These are phyloP conservation scores for Singerocomus inundabilis DNA, from an alignment of 1,284 basidiomycete genomes.

Conservation along the genomic window DNA sequence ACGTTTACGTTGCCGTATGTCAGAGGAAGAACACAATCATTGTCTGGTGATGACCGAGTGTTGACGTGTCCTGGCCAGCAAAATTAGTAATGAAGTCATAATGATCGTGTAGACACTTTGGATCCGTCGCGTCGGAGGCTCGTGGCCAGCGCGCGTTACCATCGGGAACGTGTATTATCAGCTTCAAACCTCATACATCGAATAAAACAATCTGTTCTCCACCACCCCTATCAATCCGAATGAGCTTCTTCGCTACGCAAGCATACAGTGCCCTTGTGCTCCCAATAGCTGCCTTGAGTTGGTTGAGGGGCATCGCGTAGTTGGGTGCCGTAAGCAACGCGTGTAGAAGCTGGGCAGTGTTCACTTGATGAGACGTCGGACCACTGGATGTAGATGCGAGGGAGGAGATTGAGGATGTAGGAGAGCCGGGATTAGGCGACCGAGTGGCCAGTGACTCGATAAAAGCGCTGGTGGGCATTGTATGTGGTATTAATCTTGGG, in stretches of 20 bases:
- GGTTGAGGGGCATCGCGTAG: constrained; percentile 58
- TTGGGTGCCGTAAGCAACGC: constrained; percentile 52
- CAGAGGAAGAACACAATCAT: no score
- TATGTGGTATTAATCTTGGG: constrained; percentile 12
- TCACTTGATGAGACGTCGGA: constrained; percentile 62
- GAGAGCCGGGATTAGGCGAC: constrained; percentile 32
- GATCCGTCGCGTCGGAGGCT: neutral
- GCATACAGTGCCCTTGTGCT: constrained; percentile 57
- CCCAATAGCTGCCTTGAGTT: constrained; percentile 59
- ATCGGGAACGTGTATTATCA: neutral
- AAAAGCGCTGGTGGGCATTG: constrained; percentile 45
- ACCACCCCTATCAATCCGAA: constrained; percentile 71
- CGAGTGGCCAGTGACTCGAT: constrained; percentile 53
- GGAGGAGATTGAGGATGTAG: constrained; percentile 43
- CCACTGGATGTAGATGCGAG: constrained; percentile 25
- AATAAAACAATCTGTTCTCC: constrained; percentile 73
- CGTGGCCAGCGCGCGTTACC: neutral
- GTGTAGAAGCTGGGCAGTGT: constrained; percentile 62
- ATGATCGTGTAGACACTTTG: neutral
- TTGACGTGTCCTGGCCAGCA: no score
- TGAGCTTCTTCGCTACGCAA: constrained; percentile 69
- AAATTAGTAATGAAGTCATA: no score
- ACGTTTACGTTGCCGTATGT: no score
- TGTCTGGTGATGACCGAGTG: no score
- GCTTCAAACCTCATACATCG: constrained; percentile 41